These are phyloP conservation scores for Amanita jacksonii DNA, from an alignment of 768 basidiomycete species.

Conservation along the genomic window DNA sequence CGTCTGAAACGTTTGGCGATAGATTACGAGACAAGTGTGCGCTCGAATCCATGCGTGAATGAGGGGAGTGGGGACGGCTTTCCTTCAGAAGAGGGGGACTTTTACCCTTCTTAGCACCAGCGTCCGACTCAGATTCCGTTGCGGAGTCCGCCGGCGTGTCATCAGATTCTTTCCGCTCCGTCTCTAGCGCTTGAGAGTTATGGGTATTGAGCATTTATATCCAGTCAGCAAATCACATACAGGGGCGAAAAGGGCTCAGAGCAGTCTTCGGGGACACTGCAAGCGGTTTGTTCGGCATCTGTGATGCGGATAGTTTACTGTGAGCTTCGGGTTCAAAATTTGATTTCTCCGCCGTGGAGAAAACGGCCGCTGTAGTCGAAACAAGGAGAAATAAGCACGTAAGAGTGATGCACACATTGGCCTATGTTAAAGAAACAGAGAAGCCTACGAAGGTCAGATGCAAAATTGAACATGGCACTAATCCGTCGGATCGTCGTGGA, in stretches of 20 bases:
- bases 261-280: neutral
- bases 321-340: constrained; percentile 24
- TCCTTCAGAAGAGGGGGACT: constrained; percentile 8
- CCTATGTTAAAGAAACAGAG: constrained; percentile 4
- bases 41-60: constrained; percentile 1
- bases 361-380: constrained; percentile 37
- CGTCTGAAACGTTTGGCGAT: neutral
- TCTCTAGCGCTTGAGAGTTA: constrained; percentile 9
- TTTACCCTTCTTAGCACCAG: constrained; percentile 15
- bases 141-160: constrained; percentile 23
- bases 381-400: constrained; percentile 8
- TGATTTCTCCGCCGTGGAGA: constrained; percentile 35
- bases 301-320: constrained; percentile 9
- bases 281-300: constrained; percentile 9
- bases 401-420: constrained; percentile 6
- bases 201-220: neutral
- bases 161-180: neutral
- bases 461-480: constrained; percentile 63
- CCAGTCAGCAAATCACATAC: constrained; percentile 8
- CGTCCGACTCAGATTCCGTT: constrained; percentile 36
- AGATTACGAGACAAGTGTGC: constrained; percentile 1
- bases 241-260: constrained; percentile 12
- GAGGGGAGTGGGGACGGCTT: constrained; percentile 10
- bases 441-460: constrained; percentile 53
- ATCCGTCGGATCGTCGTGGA: constrained; percentile 61